phyloP scores from a whole-genome alignment of 768 basidiomycete genomes.

The Calocera cornea region DNA sequence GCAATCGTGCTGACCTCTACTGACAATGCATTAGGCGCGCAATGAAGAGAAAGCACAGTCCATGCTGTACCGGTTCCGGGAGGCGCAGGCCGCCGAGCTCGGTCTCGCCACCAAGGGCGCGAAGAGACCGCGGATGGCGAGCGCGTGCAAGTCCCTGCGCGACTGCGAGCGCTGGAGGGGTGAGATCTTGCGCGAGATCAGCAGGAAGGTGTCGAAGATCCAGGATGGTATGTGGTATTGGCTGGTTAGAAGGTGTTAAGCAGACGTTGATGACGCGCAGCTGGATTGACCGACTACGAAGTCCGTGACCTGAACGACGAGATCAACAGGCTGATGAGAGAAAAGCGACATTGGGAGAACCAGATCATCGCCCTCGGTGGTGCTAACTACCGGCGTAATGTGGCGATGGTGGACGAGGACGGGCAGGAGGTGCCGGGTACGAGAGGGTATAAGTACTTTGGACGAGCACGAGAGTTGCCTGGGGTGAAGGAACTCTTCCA shows the following conservation, averaged over 20 bases:
- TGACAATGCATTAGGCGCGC: conserved; percentile 47
- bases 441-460: conserved; percentile 99
- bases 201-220: conserved; percentile 93
- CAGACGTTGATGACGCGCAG: conserved; percentile 29
- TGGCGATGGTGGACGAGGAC: conserved; percentile 87
- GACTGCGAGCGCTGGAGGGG: conserved; percentile 95
- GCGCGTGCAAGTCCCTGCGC: conserved; percentile 75
- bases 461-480: conserved; percentile 88
- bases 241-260: background rate
- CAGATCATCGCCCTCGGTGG: conserved; percentile 93
- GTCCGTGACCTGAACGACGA: conserved; percentile 93
- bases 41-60: conserved; percentile 98
- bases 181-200: conserved; percentile 87
- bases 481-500: conserved; percentile 92
- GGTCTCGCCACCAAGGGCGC: conserved; percentile 76
- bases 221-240: conserved; percentile 63
- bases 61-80: conserved; percentile 89
- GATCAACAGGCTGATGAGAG: conserved; percentile 88
- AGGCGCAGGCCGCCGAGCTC: conserved; percentile 90
- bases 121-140: conserved; percentile 84
- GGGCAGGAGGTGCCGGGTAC: conserved; percentile 94
- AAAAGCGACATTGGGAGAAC: conserved; percentile 96
- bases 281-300: conserved; percentile 88
- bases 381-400: conserved; percentile 88
- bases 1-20: background rate